Base-by-base conservation (phyloP, 129 eudicot species). In the Chrysanthemum makinoi region DNA sequence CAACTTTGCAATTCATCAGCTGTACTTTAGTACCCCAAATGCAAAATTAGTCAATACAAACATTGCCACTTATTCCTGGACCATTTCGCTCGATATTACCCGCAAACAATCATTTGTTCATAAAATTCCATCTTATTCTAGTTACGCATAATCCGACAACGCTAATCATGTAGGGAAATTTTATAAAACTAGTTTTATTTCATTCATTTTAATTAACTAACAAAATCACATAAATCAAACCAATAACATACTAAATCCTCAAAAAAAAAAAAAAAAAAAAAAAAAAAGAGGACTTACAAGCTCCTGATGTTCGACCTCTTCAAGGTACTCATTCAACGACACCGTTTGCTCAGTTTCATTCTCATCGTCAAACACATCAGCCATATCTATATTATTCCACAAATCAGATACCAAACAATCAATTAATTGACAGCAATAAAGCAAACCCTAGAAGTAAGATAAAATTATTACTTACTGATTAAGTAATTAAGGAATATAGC, bases 281-380 rank as follows among this genome's bases (percentile, higher is more conserved):
- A 5, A 10, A 33, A 2, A 63, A 35, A 22, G 48, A 28, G 62
- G 54, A 66, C 76, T 72, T 82, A 92, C 98, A 84, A 92, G 82
- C 70, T 92, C 96, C 83, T 84, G 86, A 13, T 92, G 89, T 65
- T 89, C 98, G 24, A 92, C 83, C 43, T 77, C 86, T 43, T 92
- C 71, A 0, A 92, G 91, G 76, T 81, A 92, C 79, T 92, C 96
- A 19, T 77, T 72, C 58, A 92, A 81, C 15, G 98, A 79, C 47
- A 79, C 79, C 60, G 95, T 80, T 10, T 82, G 91, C 73, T 89
- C 95, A 49, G 80, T 74, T 79, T 92, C 95, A 54, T 89, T 74
- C 78, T 92, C 95, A 54, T 89, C 91, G 13, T 89, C 98, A 47
- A 92, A 92, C 4, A 47, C 83, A 66, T 92, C 98, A 59, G 88